Evolutionary conservation across 768 basidiomycete genomes (phyloP).

Genomic region (Psilocybe cubensis): DNA sequence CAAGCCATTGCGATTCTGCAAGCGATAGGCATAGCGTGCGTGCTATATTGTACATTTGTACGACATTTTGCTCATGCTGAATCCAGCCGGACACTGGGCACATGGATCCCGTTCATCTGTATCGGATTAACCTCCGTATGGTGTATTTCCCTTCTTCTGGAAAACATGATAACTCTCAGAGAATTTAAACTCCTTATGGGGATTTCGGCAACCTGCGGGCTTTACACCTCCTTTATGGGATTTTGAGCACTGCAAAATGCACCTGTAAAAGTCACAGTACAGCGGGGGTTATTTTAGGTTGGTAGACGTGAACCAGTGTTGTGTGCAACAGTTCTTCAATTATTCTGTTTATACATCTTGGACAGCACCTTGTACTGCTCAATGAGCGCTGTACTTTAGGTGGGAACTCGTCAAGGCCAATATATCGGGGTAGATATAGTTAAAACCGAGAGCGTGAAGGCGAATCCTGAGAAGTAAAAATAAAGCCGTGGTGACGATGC

Average conservation of each 20-base stretch:
- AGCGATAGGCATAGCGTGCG: neutral
- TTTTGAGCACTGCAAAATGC: constrained; percentile 3
- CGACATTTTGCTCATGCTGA: neutral
- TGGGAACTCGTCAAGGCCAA: neutral
- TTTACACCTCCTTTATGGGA: constrained; percentile 11
- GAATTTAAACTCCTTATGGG: constrained; percentile 16
- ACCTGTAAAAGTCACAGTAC: too few species aligned
- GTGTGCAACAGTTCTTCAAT: too few species aligned
- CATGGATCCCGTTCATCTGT: constrained; percentile 1
- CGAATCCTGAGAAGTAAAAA: constrained; percentile 3
- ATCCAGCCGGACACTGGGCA: neutral
- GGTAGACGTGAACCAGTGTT: too few species aligned
- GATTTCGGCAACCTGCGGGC: neutral
- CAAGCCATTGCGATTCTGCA: neutral
- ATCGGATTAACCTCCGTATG: constrained; percentile 8
- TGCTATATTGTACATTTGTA: neutral
- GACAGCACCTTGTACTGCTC: too few species aligned
- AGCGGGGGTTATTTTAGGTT: too few species aligned
- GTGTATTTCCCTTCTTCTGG: constrained; percentile 13
- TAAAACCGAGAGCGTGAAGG: constrained; percentile 1
- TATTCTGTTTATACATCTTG: too few species aligned
- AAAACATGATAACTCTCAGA: constrained; percentile 10
- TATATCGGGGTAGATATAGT: constrained; percentile 1
- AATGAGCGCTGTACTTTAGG: too few species aligned
- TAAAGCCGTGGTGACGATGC: constrained; percentile 9